Percentiles rank a stretch among this genome's conserved stretches.
Conservation (phyloP, 2,329 filamentous ascomycete species). For the Chrysoporthe austroafricana region DNA sequence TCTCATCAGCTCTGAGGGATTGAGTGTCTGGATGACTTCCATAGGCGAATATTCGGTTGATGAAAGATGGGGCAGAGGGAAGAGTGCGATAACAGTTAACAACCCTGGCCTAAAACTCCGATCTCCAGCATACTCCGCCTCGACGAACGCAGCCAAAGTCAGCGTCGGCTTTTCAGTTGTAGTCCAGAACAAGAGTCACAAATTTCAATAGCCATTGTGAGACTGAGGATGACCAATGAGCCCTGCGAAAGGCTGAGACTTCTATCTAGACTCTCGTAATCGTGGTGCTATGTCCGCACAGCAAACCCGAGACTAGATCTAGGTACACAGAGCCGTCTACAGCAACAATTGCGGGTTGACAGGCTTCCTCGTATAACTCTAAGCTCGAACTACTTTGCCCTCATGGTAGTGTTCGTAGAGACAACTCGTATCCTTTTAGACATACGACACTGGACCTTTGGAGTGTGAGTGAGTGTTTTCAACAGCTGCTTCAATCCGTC, state of each 20-base stretch:
- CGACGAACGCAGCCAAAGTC: background rate
- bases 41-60: background rate
- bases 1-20: background rate
- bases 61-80: background rate
- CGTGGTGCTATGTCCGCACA: background rate
- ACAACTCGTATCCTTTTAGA: conserved; percentile 1
- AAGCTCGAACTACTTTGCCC: background rate
- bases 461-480: no score
- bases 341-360: background rate
- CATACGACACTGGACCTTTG: background rate
- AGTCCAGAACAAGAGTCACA: background rate
- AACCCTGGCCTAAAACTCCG: background rate
- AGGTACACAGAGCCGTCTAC: background rate
- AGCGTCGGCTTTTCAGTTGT: background rate
- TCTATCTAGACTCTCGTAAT: background rate
- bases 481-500: background rate
- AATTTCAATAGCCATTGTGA: background rate
- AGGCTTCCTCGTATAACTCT: background rate
- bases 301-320: background rate
- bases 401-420: background rate
- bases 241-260: background rate
- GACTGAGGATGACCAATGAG: background rate
- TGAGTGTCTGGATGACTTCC: background rate
- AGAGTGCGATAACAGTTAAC: background rate
- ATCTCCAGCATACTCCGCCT: background rate